A percentile compares a stretch with the other conserved stretches of the same genome.
Conservation (phyloP, 1,284 basidiomycete genomes). For the Austroboletus niveus region DNA sequence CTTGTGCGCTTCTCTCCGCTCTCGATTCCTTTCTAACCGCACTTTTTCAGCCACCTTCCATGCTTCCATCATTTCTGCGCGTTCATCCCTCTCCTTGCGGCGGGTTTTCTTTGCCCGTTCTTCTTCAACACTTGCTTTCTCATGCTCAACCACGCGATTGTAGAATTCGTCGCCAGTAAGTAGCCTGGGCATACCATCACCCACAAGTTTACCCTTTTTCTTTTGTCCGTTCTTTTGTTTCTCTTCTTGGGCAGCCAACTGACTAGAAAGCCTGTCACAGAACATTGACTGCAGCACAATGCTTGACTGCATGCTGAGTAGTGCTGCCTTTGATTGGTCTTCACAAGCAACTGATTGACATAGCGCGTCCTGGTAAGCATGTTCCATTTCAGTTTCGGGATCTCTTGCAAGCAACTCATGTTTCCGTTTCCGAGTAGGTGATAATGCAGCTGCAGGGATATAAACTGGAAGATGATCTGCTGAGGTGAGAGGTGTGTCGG, state of each 20-base stretch:
- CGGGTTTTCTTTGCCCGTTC: no score
- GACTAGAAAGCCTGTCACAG: not conserved
- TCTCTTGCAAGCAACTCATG: not conserved
- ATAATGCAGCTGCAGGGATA: no score
- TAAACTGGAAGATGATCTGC: no score
- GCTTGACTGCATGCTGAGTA: not conserved
- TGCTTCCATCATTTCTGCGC: not conserved
- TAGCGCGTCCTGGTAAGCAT: not conserved
- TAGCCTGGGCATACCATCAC: not conserved
- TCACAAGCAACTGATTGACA: not conserved
- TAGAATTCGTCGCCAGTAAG: not conserved
- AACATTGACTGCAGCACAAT: not conserved
- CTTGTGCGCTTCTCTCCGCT: not conserved
- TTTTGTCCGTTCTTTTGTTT: not conserved
- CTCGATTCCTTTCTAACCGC: not conserved
- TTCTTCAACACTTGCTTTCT: not conserved
- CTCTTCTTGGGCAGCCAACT: not conserved
- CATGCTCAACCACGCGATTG: not conserved
- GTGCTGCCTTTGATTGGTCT: not conserved
- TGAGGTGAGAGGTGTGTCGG: no score
- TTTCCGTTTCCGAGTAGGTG: no score
- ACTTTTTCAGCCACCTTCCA: not conserved
- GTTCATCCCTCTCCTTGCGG: not conserved
- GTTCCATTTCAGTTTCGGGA: not conserved
- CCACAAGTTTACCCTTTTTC: not conserved